Conservation (phyloP, 2,329 filamentous ascomycete species). For the Pyrenochaeta sp. region DNA sequence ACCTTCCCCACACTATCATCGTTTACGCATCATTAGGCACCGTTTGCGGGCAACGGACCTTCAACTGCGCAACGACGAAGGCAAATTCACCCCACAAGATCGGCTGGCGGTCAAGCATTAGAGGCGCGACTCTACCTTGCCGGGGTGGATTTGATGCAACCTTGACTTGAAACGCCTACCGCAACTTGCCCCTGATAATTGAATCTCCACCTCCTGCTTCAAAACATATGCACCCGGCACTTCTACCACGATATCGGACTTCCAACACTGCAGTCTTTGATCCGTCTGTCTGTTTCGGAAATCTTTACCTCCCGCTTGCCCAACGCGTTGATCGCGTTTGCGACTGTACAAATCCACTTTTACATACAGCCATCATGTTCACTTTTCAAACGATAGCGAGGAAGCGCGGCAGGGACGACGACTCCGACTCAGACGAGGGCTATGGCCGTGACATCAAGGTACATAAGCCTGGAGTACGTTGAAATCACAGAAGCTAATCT, state of each 20-base stretch:
- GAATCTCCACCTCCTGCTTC: slow-evolving; percentile 36
- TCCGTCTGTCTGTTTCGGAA: slow-evolving; percentile 13
- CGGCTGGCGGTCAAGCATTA: slow-evolving; percentile 16
- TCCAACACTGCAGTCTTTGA: slow-evolving; percentile 24
- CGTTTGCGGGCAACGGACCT: slow-evolving; percentile 10
- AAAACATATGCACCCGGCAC: slow-evolving; percentile 40
- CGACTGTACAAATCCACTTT: slow-evolving; percentile 9
- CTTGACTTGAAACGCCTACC: slow-evolving; percentile 38
- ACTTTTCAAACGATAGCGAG: slow-evolving; percentile 38
- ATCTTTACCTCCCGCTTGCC: slow-evolving; percentile 19
- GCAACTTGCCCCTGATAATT: slow-evolving; percentile 43
- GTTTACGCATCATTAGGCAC: slow-evolving; percentile 11
- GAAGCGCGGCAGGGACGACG: slow-evolving; percentile 46
- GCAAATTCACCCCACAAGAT: slow-evolving; percentile 19
- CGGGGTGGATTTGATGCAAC: slow-evolving; percentile 33
- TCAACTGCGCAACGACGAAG: slow-evolving; percentile 10
- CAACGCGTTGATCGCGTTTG: slow-evolving; percentile 34
- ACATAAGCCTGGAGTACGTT: slow-evolving; percentile 10
- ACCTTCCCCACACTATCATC: slow-evolving; percentile 9
- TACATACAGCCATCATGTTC: slow-evolving; percentile 36
- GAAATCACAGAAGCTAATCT: slow-evolving; percentile 17
- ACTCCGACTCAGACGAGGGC: slow-evolving; percentile 43
- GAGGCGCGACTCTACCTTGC: slow-evolving; percentile 24
- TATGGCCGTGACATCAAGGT: slow-evolving; percentile 44
- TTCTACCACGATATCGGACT: slow-evolving; percentile 18